Evolutionary conservation across 768 basidiomycete genomes (phyloP).

Genomic region (Tubosaeta sp.): DNA sequence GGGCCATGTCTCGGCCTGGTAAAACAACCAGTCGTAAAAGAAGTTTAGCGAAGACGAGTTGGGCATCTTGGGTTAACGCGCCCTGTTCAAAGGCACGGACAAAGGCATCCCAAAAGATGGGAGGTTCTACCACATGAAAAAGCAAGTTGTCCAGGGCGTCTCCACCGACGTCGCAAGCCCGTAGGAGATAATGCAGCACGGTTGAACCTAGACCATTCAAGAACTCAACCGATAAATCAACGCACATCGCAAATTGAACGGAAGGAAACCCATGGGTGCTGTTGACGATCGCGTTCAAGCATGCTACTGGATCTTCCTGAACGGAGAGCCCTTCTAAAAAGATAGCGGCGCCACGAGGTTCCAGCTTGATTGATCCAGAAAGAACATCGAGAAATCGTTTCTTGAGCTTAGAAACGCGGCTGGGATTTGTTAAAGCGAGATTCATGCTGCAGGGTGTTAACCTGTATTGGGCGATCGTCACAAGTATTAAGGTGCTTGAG

Average conservation of each 20-base stretch:
- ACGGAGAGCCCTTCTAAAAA: conserved; percentile 47
- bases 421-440: not conserved
- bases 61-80: conserved; percentile 32
- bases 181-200: conserved; percentile 39
- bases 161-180: conserved; percentile 39
- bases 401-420: conserved; percentile 20
- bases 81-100: conserved; percentile 29
- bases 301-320: conserved; percentile 36
- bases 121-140: conserved; percentile 42
- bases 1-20: conserved; percentile 27
- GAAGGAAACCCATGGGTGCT: conserved; percentile 35
- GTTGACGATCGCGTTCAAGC: conserved; percentile 34
- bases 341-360: conserved; percentile 16
- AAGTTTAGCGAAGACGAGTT: conserved; percentile 42
- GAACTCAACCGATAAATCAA: conserved; percentile 34
- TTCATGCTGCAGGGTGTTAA: too few relatives aligned
- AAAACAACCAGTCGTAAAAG: conserved; percentile 44
- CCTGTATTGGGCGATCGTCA: too few relatives aligned
- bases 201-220: conserved; percentile 39
- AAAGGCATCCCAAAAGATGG: conserved; percentile 45
- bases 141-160: conserved; percentile 38
- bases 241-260: conserved; percentile 38
- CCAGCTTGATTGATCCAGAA: conserved; percentile 25
- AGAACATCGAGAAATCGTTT: conserved; percentile 34
- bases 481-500: too few relatives aligned